Evolutionary conservation across 1,139 yeast species (phyloP).

Genomic region (Hyphopichia wangnamkhiaoensis): DNA sequence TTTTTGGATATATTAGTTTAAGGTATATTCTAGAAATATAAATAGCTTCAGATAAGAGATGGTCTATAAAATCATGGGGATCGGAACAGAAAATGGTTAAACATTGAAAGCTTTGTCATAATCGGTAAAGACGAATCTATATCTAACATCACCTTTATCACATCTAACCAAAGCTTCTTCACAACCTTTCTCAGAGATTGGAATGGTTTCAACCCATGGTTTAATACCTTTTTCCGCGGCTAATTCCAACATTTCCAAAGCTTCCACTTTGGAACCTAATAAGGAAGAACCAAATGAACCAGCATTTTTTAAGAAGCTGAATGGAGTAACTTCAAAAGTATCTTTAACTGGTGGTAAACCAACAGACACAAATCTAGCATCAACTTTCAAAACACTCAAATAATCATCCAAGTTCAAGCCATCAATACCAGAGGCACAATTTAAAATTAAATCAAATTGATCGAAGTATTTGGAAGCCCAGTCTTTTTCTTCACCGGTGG

Average conservation of each 20-base stretch:
- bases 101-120: conserved; percentile 44
- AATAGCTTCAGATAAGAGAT: no score
- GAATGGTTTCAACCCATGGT: conserved; percentile 46
- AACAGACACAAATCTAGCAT: conserved; percentile 53
- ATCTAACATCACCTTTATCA: conserved; percentile 55
- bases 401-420: conserved; percentile 32
- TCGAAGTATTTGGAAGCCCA: conserved; percentile 33
- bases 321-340: conserved; percentile 26
- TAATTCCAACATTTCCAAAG: conserved; percentile 37
- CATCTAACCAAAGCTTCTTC: conserved; percentile 32
- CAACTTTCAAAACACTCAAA: conserved; percentile 36
- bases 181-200: conserved; percentile 33
- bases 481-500: conserved; percentile 37
- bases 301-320: conserved; percentile 29
- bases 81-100: neutral
- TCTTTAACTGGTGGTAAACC: conserved; percentile 48
- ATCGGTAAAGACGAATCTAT: conserved; percentile 63
- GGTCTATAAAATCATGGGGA: no score
- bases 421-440: conserved; percentile 47
- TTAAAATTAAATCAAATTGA: conserved; percentile 47
- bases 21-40: no score
- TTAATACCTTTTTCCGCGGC: conserved; percentile 40
- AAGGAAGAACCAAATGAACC: conserved; percentile 33
- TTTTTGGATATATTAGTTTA: no score
- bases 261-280: conserved; percentile 41